Evolutionary conservation across 495 filamentous ascomycete genomes (phyloP).

Genomic region (Aspergillus cristatus): DNA sequence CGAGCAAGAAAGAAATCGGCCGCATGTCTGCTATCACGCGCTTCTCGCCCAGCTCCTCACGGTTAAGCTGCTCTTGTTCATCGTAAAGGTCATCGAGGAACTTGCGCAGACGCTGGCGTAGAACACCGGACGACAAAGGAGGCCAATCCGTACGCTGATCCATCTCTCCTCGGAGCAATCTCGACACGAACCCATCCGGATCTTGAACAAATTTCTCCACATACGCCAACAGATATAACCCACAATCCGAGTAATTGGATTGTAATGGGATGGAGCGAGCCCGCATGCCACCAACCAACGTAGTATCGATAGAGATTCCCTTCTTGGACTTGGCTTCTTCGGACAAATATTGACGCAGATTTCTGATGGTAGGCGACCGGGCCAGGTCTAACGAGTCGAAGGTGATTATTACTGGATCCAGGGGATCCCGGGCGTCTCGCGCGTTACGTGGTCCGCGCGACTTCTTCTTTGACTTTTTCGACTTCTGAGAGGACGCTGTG

Average conservation of each 20-base stretch:
- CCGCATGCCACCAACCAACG: slow-evolving; percentile 52
- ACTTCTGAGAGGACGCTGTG: slow-evolving; percentile 5
- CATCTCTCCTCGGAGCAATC: slow-evolving; percentile 41
- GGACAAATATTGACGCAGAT: slow-evolving; percentile 68
- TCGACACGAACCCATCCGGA: slow-evolving; percentile 56
- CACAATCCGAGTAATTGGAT: slow-evolving; percentile 81
- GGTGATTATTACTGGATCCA: slow-evolving; percentile 67
- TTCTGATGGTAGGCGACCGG: slow-evolving; percentile 51
- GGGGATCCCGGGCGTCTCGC: slow-evolving; percentile 36
- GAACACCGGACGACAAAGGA: slow-evolving; percentile 37
- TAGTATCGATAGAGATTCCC: slow-evolving; percentile 44
- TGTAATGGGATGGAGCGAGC: slow-evolving; percentile 67
- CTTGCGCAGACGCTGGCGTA: slow-evolving; percentile 44
- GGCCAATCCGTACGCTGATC: slow-evolving; percentile 44
- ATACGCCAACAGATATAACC: slow-evolving; percentile 76
- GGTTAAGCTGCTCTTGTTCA: slow-evolving; percentile 31
- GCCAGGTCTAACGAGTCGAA: slow-evolving; percentile 69
- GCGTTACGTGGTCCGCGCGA: slow-evolving; percentile 12
- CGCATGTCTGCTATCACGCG: slow-evolving; percentile 21
- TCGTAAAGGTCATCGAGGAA: slow-evolving; percentile 41
- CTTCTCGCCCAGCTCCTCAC: slow-evolving; percentile 5
- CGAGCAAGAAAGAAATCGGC: slow-evolving; percentile 30
- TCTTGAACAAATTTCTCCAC: slow-evolving; percentile 65
- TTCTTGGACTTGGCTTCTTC: slow-evolving; percentile 65
- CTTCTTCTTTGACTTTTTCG: slow-evolving; percentile 23